These are phyloP conservation scores for Suillus fuscotomentosus DNA, from an alignment of 768 basidiomycete genomes.

Conservation along the genomic window DNA sequence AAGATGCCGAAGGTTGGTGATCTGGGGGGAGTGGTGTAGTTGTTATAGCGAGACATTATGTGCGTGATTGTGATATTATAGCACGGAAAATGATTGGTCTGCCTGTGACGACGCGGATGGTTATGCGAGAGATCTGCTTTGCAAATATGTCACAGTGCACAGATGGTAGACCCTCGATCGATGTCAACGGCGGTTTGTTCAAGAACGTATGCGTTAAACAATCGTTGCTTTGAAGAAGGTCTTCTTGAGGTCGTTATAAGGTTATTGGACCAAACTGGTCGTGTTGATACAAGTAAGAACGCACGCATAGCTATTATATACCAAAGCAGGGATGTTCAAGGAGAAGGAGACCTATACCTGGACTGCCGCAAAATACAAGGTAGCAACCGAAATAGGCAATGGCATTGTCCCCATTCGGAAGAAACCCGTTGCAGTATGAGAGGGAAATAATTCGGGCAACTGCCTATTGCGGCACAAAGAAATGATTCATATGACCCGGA, in stretches of 20 bases:
- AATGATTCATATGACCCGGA: not conserved
- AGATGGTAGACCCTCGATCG: slow-evolving; percentile 1
- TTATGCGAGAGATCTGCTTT: not conserved
- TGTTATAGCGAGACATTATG: slow-evolving; percentile 45
- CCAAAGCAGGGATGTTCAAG: slow-evolving; percentile 10
- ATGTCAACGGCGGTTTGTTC: not conserved
- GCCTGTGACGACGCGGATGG: slow-evolving; percentile 2
- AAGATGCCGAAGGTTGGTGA: slow-evolving; percentile 63
- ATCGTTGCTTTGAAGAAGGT: slow-evolving; percentile 1
- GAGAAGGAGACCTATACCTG: not conserved
- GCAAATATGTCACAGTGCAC: slow-evolving; percentile 5
- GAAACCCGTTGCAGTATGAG: not conserved
- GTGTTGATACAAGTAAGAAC: slow-evolving; percentile 10
- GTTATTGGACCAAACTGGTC: slow-evolving; percentile 14
- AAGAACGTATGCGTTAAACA: slow-evolving; percentile 11
- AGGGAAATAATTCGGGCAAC: slow-evolving; percentile 1
- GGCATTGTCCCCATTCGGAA: slow-evolving; percentile 22
- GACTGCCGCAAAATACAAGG: slow-evolving; percentile 23
- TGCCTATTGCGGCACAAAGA: slow-evolving; percentile 14
- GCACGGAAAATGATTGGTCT: slow-evolving; percentile 6
- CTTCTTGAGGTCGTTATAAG: slow-evolving; percentile 12
- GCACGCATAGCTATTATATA: slow-evolving; percentile 27
- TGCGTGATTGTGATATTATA: slow-evolving; percentile 4
- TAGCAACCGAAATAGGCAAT: slow-evolving; percentile 17
- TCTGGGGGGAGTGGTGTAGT: slow-evolving; percentile 41